phyloP scores from a whole-genome alignment of 2,329 filamentous ascomycete species.

The Fusarium haematococcum region DNA sequence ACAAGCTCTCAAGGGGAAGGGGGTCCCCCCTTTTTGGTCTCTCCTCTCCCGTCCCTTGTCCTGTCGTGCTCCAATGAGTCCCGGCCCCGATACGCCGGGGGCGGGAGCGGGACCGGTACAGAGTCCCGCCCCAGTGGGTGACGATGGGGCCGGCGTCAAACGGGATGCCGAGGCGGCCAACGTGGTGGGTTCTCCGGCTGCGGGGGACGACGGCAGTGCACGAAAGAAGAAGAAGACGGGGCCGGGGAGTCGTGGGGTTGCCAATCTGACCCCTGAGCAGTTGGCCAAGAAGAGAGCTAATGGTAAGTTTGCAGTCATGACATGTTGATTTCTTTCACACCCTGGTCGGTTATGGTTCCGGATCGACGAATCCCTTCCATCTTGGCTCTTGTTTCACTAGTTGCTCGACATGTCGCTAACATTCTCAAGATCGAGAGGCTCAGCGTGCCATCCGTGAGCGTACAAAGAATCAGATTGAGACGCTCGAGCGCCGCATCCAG shows the following conservation, averaged over 20 bases:
- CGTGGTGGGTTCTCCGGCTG: conserved; percentile 27
- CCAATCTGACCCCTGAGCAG: conserved; percentile 79
- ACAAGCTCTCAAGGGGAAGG: conserved; percentile 21
- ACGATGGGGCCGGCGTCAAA: conserved; percentile 29
- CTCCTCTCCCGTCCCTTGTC: not conserved
- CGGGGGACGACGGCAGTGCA: conserved; percentile 32
- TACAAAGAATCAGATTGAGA: conserved; percentile 83
- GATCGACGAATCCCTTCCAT: conserved; percentile 3
- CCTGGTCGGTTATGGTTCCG: not conserved
- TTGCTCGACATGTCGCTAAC: conserved; percentile 28
- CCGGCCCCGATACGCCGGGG: conserved; percentile 35
- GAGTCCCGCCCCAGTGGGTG: conserved; percentile 21
- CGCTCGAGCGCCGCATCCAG: conserved; percentile 76
- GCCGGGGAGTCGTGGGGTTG: conserved; percentile 62
- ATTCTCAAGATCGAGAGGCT: conserved; percentile 78
- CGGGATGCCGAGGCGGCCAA: conserved; percentile 39
- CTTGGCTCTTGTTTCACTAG: not conserved
- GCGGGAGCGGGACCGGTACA: conserved; percentile 27
- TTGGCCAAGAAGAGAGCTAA: conserved; percentile 75
- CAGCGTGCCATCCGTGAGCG: conserved; percentile 87
- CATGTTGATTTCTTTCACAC: not conserved
- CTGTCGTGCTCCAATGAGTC: conserved; percentile 32
- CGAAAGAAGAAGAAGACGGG: conserved; percentile 61
- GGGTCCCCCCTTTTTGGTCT: not conserved
- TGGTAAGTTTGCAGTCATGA: conserved; percentile 53